Evolutionary conservation across 2,329 filamentous ascomycete species (phyloP).

Genomic region (Arthrobotrys sinensis): DNA sequence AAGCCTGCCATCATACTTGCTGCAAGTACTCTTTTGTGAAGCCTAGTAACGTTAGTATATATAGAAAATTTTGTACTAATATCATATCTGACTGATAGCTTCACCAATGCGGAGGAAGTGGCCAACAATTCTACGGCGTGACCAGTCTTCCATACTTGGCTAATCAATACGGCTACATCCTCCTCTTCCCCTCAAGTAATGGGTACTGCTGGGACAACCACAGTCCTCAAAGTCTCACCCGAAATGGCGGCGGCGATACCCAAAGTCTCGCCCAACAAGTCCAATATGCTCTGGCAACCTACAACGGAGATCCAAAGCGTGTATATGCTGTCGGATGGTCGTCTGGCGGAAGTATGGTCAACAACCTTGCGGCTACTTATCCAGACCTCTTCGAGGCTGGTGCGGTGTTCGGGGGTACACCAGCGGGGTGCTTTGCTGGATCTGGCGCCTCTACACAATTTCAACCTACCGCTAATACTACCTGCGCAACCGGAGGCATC

Average conservation of each 20-base stretch:
- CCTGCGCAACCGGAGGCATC: conserved; percentile 28
- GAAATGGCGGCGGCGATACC: conserved; percentile 68
- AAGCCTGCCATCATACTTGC: conserved; percentile 64
- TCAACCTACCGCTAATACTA: conserved; percentile 23
- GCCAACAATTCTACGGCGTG: conserved; percentile 52
- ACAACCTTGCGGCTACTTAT: conserved; percentile 70
- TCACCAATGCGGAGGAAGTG: conserved; percentile 59
- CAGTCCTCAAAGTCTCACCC: conserved; percentile 63
- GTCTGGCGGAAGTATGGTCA: conserved; percentile 67
- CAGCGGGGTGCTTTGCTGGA: conserved; percentile 68
- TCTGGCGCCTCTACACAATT: conserved; percentile 23
- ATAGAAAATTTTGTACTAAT: neutral
- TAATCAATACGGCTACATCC: conserved; percentile 45
- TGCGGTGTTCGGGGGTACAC: conserved; percentile 69
- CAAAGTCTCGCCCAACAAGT: conserved; percentile 68
- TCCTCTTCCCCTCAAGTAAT: conserved; percentile 45
- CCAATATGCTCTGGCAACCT: conserved; percentile 66
- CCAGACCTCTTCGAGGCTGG: conserved; percentile 71
- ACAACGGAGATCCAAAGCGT: conserved; percentile 66
- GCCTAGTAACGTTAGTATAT: neutral
- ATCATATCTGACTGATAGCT: conserved; percentile 39
- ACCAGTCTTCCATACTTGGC: conserved; percentile 60
- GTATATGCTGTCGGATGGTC: conserved; percentile 66
- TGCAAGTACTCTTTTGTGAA: conserved; percentile 29
- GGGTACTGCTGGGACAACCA: conserved; percentile 55